phyloP scores from a whole-genome alignment of 2,329 filamentous ascomycete genomes.

The Diaporthe vexans region DNA sequence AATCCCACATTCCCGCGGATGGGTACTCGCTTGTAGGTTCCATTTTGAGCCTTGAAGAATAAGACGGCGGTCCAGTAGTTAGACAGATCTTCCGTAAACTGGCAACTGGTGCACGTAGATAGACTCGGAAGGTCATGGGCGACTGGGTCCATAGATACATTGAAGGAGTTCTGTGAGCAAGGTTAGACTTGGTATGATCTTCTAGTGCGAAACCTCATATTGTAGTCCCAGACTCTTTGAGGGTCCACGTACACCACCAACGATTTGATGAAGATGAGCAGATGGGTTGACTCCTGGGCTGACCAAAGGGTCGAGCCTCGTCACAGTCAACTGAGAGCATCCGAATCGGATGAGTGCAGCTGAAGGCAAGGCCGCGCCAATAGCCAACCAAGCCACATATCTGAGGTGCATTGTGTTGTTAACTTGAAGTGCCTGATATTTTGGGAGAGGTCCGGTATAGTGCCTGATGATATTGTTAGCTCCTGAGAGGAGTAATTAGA shows the following conservation, averaged over 20 bases:
- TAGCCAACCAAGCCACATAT: conserved; percentile 47
- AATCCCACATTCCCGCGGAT: conserved; percentile 30
- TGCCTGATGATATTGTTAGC: not conserved
- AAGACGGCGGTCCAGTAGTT: conserved; percentile 53
- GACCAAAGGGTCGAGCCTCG: conserved; percentile 53
- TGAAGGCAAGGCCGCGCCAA: conserved; percentile 50
- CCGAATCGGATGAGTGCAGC: conserved; percentile 59
- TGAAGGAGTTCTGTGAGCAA: conserved; percentile 42
- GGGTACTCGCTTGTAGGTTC: conserved; percentile 50
- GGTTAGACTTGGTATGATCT: not conserved
- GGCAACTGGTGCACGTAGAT: conserved; percentile 53
- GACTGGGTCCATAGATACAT: conserved; percentile 49
- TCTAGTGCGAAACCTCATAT: not conserved
- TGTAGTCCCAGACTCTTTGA: too few relatives aligned
- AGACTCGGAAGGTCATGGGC: conserved; percentile 47
- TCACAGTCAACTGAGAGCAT: conserved; percentile 62
- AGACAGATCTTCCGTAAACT: conserved; percentile 51
- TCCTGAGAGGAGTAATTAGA: not conserved
- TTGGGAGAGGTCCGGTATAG: not conserved
- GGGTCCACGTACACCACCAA: conserved; percentile 40
- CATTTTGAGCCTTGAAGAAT: conserved; percentile 45
- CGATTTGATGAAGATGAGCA: conserved; percentile 46
- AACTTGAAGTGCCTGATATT: too few relatives aligned
- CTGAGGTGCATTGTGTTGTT: conserved; percentile 41
- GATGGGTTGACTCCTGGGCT: conserved; percentile 44